Evolutionary conservation across 2,329 filamentous ascomycete genomes (phyloP).

Genomic region (Neoscytalidium dimidiatum): DNA sequence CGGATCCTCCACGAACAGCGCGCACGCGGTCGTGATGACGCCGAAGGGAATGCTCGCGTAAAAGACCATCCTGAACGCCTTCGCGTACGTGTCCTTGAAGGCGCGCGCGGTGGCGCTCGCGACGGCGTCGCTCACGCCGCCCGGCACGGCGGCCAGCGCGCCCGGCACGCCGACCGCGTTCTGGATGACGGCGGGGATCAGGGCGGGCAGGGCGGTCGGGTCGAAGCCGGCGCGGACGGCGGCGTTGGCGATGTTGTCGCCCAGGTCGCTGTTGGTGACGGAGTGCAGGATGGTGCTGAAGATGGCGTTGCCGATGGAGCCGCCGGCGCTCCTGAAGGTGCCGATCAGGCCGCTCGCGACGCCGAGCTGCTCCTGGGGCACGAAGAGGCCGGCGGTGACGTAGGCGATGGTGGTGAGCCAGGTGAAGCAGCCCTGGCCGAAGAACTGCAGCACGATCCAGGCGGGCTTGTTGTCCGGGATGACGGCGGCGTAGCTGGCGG

Average conservation of each 20-base stretch:
- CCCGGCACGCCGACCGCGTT: slow-evolving; percentile 34
- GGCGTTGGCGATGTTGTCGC: slow-evolving; percentile 28
- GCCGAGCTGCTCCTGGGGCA: slow-evolving; percentile 27
- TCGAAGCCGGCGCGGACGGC: slow-evolving; percentile 31
- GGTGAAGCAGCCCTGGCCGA: slow-evolving; percentile 26
- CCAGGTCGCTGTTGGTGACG: slow-evolving; percentile 31
- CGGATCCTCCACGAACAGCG: slow-evolving; percentile 31
- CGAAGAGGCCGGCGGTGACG: slow-evolving; percentile 25
- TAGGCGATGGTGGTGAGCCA: slow-evolving; percentile 28
- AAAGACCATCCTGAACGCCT: slow-evolving; percentile 30
- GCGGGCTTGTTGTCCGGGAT: slow-evolving; percentile 25
- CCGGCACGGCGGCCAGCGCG: slow-evolving; percentile 21
- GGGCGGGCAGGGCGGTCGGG: slow-evolving; percentile 22
- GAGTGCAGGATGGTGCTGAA: slow-evolving; percentile 27
- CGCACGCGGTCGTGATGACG: slow-evolving; percentile 24
- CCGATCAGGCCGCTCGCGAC: slow-evolving; percentile 28
- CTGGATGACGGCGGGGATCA: slow-evolving; percentile 34
- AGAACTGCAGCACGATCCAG: slow-evolving; percentile 28
- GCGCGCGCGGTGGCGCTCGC: slow-evolving; percentile 25
- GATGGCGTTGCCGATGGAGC: slow-evolving; percentile 27
- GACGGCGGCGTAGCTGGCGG: slow-evolving; percentile 27
- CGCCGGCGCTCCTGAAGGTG: slow-evolving; percentile 27
- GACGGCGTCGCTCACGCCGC: slow-evolving; percentile 20
- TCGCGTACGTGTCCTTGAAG: slow-evolving; percentile 33
- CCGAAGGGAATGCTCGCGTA: slow-evolving; percentile 31